These are phyloP conservation scores for Laburnicola sp. DNA, from an alignment of 2,329 filamentous ascomycete species.

Conservation along the genomic window DNA sequence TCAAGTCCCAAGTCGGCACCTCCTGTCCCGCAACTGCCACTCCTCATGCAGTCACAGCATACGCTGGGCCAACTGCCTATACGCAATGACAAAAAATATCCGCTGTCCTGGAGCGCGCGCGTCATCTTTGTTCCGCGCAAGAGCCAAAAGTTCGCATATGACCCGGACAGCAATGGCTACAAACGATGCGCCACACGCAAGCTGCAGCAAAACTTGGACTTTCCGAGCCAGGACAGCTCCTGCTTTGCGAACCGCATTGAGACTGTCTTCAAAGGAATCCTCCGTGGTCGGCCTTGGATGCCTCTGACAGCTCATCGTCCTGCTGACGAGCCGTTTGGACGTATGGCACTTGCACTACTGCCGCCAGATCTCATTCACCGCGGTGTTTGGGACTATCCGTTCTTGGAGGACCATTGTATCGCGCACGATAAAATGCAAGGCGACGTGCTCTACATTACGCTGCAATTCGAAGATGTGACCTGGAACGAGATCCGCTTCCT, in stretches of 20 bases:
- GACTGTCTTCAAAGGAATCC: slow-evolving; percentile 39
- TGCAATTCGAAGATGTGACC: slow-evolving; percentile 45
- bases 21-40: slow-evolving; percentile 33
- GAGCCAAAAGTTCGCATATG: slow-evolving; percentile 43
- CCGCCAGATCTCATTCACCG: slow-evolving; percentile 38
- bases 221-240: slow-evolving; percentile 42
- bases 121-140: slow-evolving; percentile 46
- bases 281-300: slow-evolving; percentile 47
- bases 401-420: slow-evolving; percentile 48
- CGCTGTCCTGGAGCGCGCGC: slow-evolving; percentile 42
- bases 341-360: slow-evolving; percentile 44
- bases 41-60: slow-evolving; percentile 35
- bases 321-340: slow-evolving; percentile 43
- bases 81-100: slow-evolving; percentile 44
- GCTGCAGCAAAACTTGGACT: slow-evolving; percentile 44
- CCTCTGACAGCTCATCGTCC: slow-evolving; percentile 46
- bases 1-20: slow-evolving; percentile 27
- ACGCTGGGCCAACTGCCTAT: slow-evolving; percentile 40
- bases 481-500: slow-evolving; percentile 47
- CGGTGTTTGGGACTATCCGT: slow-evolving; percentile 46
- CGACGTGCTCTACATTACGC: slow-evolving; percentile 46
- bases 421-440: slow-evolving; percentile 48
- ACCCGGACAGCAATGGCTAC: slow-evolving; percentile 45
- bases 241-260: slow-evolving; percentile 44
- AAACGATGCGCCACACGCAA: slow-evolving; percentile 44